Evolutionary conservation across 108 stramenopile species (phyloP), one percentile per base, ranked within the genome.

Genomic region (Schizochytrium sp.): DNA sequence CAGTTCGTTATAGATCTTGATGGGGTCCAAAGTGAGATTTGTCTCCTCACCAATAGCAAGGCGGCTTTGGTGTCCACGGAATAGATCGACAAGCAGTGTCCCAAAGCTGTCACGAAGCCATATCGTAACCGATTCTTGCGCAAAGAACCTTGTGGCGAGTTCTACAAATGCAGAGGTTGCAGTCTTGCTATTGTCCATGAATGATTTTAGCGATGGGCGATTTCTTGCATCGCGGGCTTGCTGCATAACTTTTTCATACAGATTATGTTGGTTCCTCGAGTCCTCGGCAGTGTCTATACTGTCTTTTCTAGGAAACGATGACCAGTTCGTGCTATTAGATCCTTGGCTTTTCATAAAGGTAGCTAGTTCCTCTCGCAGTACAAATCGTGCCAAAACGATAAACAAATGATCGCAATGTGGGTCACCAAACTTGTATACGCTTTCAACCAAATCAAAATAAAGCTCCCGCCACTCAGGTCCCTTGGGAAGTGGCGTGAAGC

Each of bases 361-460:
- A 13, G 49, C 76, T 7, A 83, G 47, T 28, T 83, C 76, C 15
- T 17, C n/a, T 17, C 76, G 76, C 7, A 83, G 53, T n/a, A 83
- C 53, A 10, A n/a, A 49, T 40, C 76, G 45, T 28, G 76, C 76
- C 1, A 83, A 28, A 0, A 83, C 50, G n/a, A 83, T 10, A 0
- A 42, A 5, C 53, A 83, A 28, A 1, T 83, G 76, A 38, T 83
- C 47, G 47, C 50, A 83, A 3, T 83, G 76, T n/a, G 76, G 17
- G 76, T 83, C 76, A 38, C 76, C 76, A 49, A 83, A 55, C 50
- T 10, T 40, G 28, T 83, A 83, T 5, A 83, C 76, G 47, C 76
- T 55, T 42, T 83, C 76, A 15, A 83, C 47, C 12, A 83, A 53
- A 47, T 83, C 76, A 83, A 83, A 83, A 28, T 83, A 83, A 56